These are phyloP conservation scores for Termitomyces heimii DNA, from an alignment of 768 basidiomycete genomes.

Conservation along the genomic window DNA sequence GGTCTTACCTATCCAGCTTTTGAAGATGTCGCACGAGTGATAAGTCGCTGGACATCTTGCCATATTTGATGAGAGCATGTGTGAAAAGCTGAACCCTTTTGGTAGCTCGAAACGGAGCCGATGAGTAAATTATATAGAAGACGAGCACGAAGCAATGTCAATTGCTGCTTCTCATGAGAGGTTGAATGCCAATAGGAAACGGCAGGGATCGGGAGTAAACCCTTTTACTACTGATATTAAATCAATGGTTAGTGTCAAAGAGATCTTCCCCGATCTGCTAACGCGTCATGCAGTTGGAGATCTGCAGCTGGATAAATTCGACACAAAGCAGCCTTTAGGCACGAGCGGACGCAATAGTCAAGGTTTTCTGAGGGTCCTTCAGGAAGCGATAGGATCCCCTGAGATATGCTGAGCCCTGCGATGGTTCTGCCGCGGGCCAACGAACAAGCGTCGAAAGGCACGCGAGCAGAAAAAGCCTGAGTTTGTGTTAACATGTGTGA, in stretches of 20 bases:
- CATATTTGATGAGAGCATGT: not conserved
- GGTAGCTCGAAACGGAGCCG: not conserved
- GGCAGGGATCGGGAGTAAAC: not conserved
- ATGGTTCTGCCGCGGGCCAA: constrained; percentile 1
- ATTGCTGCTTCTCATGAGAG: not conserved
- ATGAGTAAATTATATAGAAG: not conserved
- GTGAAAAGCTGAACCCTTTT: not conserved
- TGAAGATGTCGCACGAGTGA: not conserved
- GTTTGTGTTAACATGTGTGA: not conserved
- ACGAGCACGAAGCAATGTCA: not conserved
- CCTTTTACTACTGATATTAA: not conserved
- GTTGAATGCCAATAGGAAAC: not conserved
- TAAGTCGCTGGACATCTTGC: not conserved
- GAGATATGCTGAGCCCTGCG: not conserved
- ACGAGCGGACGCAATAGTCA: not conserved
- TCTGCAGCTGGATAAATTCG: not conserved
- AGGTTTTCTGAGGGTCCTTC: not conserved
- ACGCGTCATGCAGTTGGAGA: not conserved
- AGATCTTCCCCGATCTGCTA: not conserved
- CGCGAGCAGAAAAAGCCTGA: constrained; percentile 5
- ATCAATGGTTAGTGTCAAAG: not conserved
- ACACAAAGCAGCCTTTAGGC: not conserved
- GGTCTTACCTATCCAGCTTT: not conserved
- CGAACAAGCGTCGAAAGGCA: constrained; percentile 1
- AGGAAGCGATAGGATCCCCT: not conserved